These are phyloP conservation scores for Dalbergia cochinchinensis DNA, from an alignment of 306 rosid genomes.

Conservation along the genomic window DNA sequence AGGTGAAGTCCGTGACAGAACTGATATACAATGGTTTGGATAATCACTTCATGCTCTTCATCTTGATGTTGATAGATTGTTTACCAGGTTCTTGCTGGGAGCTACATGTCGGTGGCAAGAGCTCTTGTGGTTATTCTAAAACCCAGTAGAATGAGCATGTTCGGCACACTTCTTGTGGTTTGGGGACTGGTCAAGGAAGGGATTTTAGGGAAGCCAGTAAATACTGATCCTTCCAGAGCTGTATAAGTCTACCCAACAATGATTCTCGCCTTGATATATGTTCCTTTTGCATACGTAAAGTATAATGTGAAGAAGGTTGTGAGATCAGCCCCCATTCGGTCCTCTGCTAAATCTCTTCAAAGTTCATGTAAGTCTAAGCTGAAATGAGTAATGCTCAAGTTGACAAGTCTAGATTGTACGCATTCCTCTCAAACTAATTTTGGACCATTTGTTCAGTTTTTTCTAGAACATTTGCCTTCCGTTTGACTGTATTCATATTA, in stretches of 20 bases:
- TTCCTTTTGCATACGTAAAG: constrained; percentile 84
- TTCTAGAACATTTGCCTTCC: not conserved
- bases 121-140: constrained; percentile 90
- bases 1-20: no score
- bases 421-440: constrained; percentile 40
- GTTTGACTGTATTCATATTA: not conserved
- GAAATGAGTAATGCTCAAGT: constrained; percentile 57
- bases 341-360: no score
- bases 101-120: constrained; percentile 97
- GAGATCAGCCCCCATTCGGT: no score
- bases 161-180: constrained; percentile 79
- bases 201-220: constrained; percentile 82
- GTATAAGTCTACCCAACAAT: constrained; percentile 91
- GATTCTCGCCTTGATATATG: constrained; percentile 74
- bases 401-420: constrained; percentile 16
- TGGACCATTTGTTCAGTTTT: constrained; percentile 42
- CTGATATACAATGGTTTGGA: no score
- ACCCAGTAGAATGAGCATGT: constrained; percentile 97
- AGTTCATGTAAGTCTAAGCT: constrained; percentile 87
- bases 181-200: constrained; percentile 99
- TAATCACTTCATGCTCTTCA: constrained; percentile 26
- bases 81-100: constrained; percentile 93
- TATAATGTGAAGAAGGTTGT: constrained; percentile 76
- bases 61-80: constrained; percentile 20
- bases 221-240: constrained; percentile 73